Percentiles rank a stretch among this genome's conserved stretches.
Evolutionary conservation across 371 early-diverging fungal species (phyloP).

Genomic region (Haplosporangium sp.): DNA sequence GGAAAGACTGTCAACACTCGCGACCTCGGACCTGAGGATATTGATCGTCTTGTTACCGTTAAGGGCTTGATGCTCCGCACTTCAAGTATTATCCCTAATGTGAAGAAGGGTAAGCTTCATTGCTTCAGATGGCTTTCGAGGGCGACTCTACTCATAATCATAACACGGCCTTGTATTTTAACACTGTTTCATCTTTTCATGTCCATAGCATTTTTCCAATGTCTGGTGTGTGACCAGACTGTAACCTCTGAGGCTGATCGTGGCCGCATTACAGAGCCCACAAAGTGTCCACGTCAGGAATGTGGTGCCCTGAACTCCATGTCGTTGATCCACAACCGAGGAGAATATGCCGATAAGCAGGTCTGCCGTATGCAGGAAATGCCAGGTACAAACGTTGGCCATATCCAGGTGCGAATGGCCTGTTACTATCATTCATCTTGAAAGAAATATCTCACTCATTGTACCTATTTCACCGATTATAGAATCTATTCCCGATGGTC

Average conservation of each 20-base stretch:
- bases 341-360: conserved; percentile 97
- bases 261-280: conserved; percentile 95
- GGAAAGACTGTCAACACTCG: conserved; percentile 88
- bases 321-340: conserved; percentile 93
- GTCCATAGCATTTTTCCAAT: conserved; percentile 88
- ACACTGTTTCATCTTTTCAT: not conserved
- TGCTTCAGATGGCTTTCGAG: not conserved
- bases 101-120: conserved; percentile 76
- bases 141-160: no score
- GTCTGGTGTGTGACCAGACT: conserved; percentile 87
- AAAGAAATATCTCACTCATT: not conserved
- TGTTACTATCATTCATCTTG: not conserved
- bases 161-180: not conserved
- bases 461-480: not conserved
- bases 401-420: not conserved
- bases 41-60: conserved; percentile 97
- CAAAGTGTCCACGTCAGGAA: conserved; percentile 83
- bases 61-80: conserved; percentile 97
- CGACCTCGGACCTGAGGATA: conserved; percentile 96
- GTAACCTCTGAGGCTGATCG: conserved; percentile 89
- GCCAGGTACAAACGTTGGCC: conserved; percentile 76
- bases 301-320: conserved; percentile 88
- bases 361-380: conserved; percentile 98
- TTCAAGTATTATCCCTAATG: conserved; percentile 95
- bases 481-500: conserved; percentile 98